Percentiles rank a stretch among this genome's conserved stretches.
Evolutionary conservation across 768 basidiomycete genomes (phyloP).

Genomic region (Suillus clintonianus): DNA sequence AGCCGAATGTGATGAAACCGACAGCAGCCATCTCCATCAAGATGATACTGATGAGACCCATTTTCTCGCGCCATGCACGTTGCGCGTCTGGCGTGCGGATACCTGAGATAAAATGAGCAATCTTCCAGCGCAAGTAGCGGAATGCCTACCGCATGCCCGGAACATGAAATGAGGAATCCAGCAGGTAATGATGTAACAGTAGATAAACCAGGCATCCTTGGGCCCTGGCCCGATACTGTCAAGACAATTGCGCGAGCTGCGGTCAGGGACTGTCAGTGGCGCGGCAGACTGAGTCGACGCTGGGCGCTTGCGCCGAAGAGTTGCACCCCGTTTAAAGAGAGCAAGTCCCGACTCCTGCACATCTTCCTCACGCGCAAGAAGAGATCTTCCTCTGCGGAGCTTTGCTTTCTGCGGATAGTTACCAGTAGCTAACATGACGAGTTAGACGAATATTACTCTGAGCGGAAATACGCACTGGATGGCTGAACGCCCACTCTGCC

Average conservation of each 20-base stretch:
- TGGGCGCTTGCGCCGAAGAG: slow-evolving; percentile 69
- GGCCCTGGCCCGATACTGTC: slow-evolving; percentile 83
- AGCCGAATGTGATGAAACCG: slow-evolving; percentile 98
- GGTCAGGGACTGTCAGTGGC: slow-evolving; percentile 37
- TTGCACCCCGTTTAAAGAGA: slow-evolving; percentile 86
- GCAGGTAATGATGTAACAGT: slow-evolving; percentile 83
- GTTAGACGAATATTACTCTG: neutral
- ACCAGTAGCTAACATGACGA: slow-evolving; percentile 60
- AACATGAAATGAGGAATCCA: slow-evolving; percentile 82
- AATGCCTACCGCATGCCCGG: slow-evolving; percentile 73
- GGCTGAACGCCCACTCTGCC: slow-evolving; percentile 71
- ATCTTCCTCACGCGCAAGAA: slow-evolving; percentile 90
- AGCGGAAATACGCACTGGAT: slow-evolving; percentile 61
- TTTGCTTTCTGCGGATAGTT: slow-evolving; percentile 60
- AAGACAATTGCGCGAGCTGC: slow-evolving; percentile 53
- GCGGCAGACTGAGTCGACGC: slow-evolving; percentile 43
- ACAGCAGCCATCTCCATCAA: slow-evolving; percentile 85
- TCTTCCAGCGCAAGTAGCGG: too few relatives aligned
- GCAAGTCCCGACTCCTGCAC: slow-evolving; percentile 88
- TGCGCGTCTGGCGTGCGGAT: slow-evolving; percentile 90
- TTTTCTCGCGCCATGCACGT: slow-evolving; percentile 98
- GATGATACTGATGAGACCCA: slow-evolving; percentile 87
- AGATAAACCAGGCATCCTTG: slow-evolving; percentile 93
- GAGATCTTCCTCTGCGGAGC: slow-evolving; percentile 83
- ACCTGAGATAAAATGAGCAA: slow-evolving; percentile 46